phyloP scores from a whole-genome alignment of 2,329 filamentous ascomycete genomes.

The Paracoccidioides lutzii region DNA sequence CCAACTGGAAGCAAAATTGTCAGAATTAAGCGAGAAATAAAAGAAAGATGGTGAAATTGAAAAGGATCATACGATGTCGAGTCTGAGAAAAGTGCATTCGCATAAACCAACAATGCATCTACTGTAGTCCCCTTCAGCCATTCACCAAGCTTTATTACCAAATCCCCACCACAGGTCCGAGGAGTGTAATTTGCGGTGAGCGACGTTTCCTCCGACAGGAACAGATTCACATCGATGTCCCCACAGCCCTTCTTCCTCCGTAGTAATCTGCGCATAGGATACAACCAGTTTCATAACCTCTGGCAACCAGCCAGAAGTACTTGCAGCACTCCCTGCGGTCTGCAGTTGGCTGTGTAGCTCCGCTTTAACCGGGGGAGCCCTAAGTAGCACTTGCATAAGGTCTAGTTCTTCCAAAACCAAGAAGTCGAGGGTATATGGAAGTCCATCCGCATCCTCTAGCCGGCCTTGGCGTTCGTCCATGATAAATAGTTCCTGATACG shows the following conservation, averaged over 20 bases:
- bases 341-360: constrained; percentile 73
- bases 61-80: constrained; percentile 21
- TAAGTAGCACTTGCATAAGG: constrained; percentile 81
- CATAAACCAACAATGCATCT: constrained; percentile 66
- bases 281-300: constrained; percentile 79
- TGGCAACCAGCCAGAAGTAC: constrained; percentile 64
- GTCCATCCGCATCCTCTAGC: constrained; percentile 73
- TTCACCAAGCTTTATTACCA: constrained; percentile 84
- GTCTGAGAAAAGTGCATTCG: constrained; percentile 56
- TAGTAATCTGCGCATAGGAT: constrained; percentile 76
- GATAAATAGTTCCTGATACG: constrained; percentile 77
- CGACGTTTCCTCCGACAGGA: constrained; percentile 86
- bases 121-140: constrained; percentile 68
- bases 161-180: constrained; percentile 78
- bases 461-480: constrained; percentile 73
- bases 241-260: constrained; percentile 90
- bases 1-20: constrained; percentile 34
- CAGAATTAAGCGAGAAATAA: not conserved
- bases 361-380: constrained; percentile 74
- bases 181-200: constrained; percentile 94
- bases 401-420: constrained; percentile 88
- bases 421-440: constrained; percentile 93
- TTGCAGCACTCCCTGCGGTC: constrained; percentile 43
- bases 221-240: constrained; percentile 93
- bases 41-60: constrained; percentile 5